These are phyloP conservation scores for Colletotrichum magnum DNA, from an alignment of 2,329 filamentous ascomycete species.

Conservation along the genomic window DNA sequence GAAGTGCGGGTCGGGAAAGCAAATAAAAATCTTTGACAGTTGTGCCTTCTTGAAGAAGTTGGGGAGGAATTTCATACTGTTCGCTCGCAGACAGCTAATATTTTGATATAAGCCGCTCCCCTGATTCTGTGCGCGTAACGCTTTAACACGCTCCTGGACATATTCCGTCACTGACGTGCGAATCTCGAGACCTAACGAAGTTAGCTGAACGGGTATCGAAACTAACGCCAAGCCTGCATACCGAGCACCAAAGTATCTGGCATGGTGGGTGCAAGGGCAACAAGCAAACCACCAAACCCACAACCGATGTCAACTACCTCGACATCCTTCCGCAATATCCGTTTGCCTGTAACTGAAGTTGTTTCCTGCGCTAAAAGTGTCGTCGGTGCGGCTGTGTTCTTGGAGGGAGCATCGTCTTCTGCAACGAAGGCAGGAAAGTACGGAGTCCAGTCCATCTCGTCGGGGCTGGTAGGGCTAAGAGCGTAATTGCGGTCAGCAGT, in stretches of 20 bases:
- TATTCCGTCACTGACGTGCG: constrained; percentile 91
- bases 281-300: constrained; percentile 91
- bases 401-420: constrained; percentile 43
- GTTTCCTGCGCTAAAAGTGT: background rate
- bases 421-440: constrained; percentile 83
- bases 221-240: constrained; percentile 50
- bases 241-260: constrained; percentile 88
- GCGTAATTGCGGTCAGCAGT: background rate
- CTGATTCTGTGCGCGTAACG: constrained; percentile 78
- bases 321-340: constrained; percentile 74
- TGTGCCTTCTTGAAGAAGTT: constrained; percentile 92
- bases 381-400: background rate
- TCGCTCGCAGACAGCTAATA: constrained; percentile 88
- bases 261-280: constrained; percentile 85
- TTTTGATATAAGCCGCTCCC: constrained; percentile 79
- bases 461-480: constrained; percentile 80
- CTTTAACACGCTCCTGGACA: constrained; percentile 88
- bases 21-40: constrained; percentile 93
- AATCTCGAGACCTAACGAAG: constrained; percentile 84
- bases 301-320: constrained; percentile 98
- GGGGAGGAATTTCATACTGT: constrained; percentile 99
- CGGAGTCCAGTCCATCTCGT: constrained; percentile 90
- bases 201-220: constrained; percentile 32
- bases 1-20: constrained; percentile 98
- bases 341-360: constrained; percentile 48